phyloP scores from a whole-genome alignment of 1,139 yeast genomes.

The Geotrichum reessii region DNA sequence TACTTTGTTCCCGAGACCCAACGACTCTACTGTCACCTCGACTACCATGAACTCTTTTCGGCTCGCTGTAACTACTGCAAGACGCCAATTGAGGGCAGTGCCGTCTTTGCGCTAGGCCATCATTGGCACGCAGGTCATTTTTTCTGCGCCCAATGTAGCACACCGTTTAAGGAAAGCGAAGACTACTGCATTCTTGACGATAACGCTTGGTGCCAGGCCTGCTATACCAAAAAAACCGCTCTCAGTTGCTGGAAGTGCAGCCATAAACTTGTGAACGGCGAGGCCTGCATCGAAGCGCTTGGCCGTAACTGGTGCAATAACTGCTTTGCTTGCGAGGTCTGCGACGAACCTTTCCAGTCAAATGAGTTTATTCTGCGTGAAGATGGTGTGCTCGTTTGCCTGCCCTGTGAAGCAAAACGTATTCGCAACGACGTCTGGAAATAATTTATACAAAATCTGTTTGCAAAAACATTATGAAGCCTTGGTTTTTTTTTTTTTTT shows the following conservation, averaged over 20 bases:
- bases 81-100: slow-evolving; percentile 34
- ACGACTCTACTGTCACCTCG: slow-evolving; percentile 33
- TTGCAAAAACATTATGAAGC: too few species aligned
- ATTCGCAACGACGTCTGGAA: slow-evolving; percentile 29
- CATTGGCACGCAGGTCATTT: slow-evolving; percentile 36
- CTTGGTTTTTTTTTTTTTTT: not conserved
- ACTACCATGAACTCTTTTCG: slow-evolving; percentile 34
- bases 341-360: slow-evolving; percentile 29
- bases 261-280: slow-evolving; percentile 24
- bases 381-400: slow-evolving; percentile 35
- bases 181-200: slow-evolving; percentile 27
- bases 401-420: slow-evolving; percentile 30
- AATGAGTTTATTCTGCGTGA: slow-evolving; percentile 33
- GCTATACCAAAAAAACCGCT: slow-evolving; percentile 30
- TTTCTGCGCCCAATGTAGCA: slow-evolving; percentile 34
- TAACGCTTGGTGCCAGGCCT: slow-evolving; percentile 29
- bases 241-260: slow-evolving; percentile 36
- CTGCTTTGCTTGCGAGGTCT: slow-evolving; percentile 35
- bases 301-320: slow-evolving; percentile 34
- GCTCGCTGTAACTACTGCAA: slow-evolving; percentile 33
- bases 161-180: slow-evolving; percentile 25
- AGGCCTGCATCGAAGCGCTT: slow-evolving; percentile 31
- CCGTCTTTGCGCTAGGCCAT: slow-evolving; percentile 32
- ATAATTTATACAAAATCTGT: slow-evolving; percentile 1
- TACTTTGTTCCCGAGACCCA: slow-evolving; percentile 20